Evolutionary conservation across 306 rosid genomes (phyloP).

Genomic region (Sechiopsis laciniata): DNA sequence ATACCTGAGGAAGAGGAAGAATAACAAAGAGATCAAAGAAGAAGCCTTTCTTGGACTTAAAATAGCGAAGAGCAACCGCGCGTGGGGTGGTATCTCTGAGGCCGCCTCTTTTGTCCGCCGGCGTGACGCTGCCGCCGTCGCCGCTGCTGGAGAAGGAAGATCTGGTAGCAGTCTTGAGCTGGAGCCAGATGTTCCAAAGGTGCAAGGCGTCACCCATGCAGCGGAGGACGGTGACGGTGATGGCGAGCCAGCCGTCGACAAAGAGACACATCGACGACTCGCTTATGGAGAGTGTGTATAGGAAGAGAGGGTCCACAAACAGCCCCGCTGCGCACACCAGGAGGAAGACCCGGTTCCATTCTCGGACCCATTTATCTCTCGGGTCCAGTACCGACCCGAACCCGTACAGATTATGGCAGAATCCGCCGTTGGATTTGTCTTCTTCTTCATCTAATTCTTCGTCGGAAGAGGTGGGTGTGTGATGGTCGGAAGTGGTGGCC

Average conservation of each 20-base stretch:
- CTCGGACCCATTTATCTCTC: conserved; percentile 58
- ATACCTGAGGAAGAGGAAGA: conserved; percentile 87
- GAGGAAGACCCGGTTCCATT: conserved; percentile 77
- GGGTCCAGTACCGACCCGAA: conserved; percentile 42
- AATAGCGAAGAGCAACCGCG: conserved; percentile 47
- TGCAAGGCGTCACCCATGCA: conserved; percentile 94
- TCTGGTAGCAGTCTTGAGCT: conserved; percentile 52
- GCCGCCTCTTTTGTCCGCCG: conserved; percentile 20
- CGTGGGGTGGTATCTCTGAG: conserved; percentile 32
- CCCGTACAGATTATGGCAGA: background rate
- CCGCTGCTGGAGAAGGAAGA: conserved; percentile 27
- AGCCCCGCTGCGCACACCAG: conserved; percentile 62
- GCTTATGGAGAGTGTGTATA: conserved; percentile 74
- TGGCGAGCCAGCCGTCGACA: conserved; percentile 81
- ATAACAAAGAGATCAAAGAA: conserved; percentile 76
- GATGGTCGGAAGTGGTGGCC: conserved; percentile 25
- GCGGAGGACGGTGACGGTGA: conserved; percentile 81
- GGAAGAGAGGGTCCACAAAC: conserved; percentile 82
- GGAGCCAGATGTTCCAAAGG: conserved; percentile 87
- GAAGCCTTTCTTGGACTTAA: conserved; percentile 49
- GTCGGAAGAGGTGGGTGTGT: background rate
- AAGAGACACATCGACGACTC: conserved; percentile 72
- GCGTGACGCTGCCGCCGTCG: background rate
- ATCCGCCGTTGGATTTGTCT: background rate
- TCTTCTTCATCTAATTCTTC: background rate